Base-by-base conservation (phyloP, 2,329 filamentous ascomycete genomes). In the Fusarium ambrosium region DNA sequence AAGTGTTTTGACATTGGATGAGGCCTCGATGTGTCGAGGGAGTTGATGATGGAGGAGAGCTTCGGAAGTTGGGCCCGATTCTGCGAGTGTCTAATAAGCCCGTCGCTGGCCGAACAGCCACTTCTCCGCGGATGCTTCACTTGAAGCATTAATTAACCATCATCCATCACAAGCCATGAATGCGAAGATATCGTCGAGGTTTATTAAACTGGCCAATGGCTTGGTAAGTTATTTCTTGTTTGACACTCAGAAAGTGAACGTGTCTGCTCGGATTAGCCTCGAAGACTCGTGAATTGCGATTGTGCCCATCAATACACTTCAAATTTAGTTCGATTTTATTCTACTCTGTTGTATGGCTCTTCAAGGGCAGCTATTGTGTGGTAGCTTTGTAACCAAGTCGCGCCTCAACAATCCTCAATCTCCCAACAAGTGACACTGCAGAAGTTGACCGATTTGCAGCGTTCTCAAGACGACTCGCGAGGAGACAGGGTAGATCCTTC, bases 21-120 rank as follows among this genome's bases (percentile, higher is more conserved):
- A n/a, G 8, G 13, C 1, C 51, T 55, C 43, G 13, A 7, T 8
- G 27, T 14, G 65, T 11, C 34, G 68, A 65, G 22, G 13, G 8
- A 37, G 32, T 37, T 63, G 69, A 75, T 70, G 37, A 29, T 20
- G 20, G 27, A 61, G 27, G 36, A 37, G 37, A 59, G 18, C 14
- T 14, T 36, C 64, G 62, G 66, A 68, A 67, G 53, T 32, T 68
- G 66, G 72, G 14, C 41, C 72, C 72, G 22, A 13, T 64, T 39
- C 62, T 39, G 18, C 7, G 8, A 45, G 11, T 24, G 29, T 58
- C 20, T 45, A 27, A n/a, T 32, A 64, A 39, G 32, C 34, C 61
- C 53, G 70, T 36, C 14, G 51, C 62, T 37, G 43, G 53, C 37
- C 58, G 32, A 34, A 34, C 8, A 14, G 58, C 37, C 37, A 34